Base-by-base conservation (phyloP, 345 rosid species). In the Schrenkiella parvula region DNA sequence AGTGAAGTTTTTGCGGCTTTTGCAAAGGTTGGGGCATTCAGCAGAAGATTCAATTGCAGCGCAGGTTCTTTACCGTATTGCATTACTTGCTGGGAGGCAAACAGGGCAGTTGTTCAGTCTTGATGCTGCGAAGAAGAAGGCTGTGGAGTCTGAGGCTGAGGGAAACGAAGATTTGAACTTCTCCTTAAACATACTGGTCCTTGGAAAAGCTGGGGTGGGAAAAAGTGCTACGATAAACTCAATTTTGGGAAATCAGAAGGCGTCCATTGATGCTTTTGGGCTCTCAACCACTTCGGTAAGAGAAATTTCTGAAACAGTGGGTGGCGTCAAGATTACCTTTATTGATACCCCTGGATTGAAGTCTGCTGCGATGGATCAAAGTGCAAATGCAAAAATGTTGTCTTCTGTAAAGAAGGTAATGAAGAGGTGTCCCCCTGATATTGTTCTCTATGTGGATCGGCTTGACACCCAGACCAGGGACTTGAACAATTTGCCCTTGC, bases 171-270 rank as follows among this genome's bases (percentile, higher is more conserved):
- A 87, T 64, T 78, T 91, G 55, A 63, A 80, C 76, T 84, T 89
- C 76, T 81, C 92, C 63, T 66, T 91, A 80, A 95, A 84, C 83
- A 83, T 91, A 73, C 80, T 95, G 77, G 96, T 87, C 62, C 87
- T 95, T 42, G 99, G 97, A 56, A 91, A 95, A 81, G 81, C 95
- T 7, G 96, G 99, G 51, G 96, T 91, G 70, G 99, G 97, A 8
- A 95, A 95, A 77, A 93, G 99, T 76, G 95, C 99, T 54, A 89
- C 93, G 23, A 84, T 89, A 55, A 93, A 93, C 80, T 88, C 99
- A 39, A 85, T 93, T 67, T 86, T 93, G 79, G 91, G 89, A 2
- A 90, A 89, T 70, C 84, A 81, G 73, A 93, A 82, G 76, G 74
- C 91, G 4, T 63, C 53, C 54, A 82, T 87, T 76, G 74, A 93